These are phyloP conservation scores for Chenopodium berlandieri DNA, from an alignment of 148 eudicot genomes.

Conservation along the genomic window DNA sequence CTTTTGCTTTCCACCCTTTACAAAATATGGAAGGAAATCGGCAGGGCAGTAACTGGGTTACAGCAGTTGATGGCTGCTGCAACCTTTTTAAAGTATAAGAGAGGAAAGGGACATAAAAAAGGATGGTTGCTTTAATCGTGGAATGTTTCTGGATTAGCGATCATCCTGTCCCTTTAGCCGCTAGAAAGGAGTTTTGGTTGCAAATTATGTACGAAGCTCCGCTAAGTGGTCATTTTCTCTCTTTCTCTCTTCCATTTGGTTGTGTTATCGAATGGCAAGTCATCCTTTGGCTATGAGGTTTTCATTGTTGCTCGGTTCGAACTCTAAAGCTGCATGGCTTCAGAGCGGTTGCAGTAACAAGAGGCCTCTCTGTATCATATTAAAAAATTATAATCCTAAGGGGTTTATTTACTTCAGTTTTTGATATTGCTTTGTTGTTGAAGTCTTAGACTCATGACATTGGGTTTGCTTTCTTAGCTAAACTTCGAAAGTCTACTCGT, in stretches of 20 bases:
- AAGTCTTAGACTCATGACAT: neutral
- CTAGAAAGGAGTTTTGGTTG: conserved; percentile 2
- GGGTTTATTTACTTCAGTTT: neutral
- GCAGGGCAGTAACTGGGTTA: conserved; percentile 28
- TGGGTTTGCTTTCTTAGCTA: neutral
- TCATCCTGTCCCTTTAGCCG: conserved; percentile 20
- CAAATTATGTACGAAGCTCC: neutral
- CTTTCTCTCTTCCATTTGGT: conserved; percentile 22
- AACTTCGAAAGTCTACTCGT: neutral
- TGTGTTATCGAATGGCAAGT: conserved; percentile 36
- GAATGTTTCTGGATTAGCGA: conserved; percentile 1
- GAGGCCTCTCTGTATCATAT: conserved; percentile 28
- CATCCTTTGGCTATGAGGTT: conserved; percentile 41
- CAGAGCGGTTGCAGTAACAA: conserved; percentile 27
- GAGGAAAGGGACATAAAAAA: conserved; percentile 10
- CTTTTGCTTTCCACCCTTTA: conserved; percentile 34
- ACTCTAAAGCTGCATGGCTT: conserved; percentile 18
- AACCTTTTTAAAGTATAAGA: conserved; percentile 34
- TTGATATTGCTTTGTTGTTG: neutral
- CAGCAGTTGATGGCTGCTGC: conserved; percentile 37
- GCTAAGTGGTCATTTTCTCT: conserved; percentile 11
- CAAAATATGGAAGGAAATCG: conserved; percentile 23
- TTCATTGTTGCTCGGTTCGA: conserved; percentile 12
- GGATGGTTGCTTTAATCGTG: conserved; percentile 21
- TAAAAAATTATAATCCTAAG: neutral